Percentiles rank a stretch among this genome's conserved stretches.
These are phyloP conservation scores for Xylariaceae sp. DNA, from an alignment of 2,329 filamentous ascomycete species.

Conservation along the genomic window DNA sequence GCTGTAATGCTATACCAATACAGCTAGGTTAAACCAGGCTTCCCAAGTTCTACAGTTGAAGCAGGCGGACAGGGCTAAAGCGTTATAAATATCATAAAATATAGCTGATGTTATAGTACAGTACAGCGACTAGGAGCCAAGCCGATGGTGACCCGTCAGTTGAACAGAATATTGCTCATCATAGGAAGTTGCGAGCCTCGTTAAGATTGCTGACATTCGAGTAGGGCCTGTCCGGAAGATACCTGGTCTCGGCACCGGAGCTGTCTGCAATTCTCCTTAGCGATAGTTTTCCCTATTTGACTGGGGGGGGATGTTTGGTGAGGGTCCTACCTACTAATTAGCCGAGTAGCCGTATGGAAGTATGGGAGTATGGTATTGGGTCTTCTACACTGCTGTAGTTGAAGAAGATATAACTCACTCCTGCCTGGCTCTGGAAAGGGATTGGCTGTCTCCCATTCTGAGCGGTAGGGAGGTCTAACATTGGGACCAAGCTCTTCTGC, in stretches of 20 bases:
- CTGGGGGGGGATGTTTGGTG: too few relatives aligned
- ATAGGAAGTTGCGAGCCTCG: too few relatives aligned
- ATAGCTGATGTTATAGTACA: too few relatives aligned
- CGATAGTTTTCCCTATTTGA: too few relatives aligned
- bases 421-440: neutral
- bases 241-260: neutral
- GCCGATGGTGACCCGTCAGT: too few relatives aligned
- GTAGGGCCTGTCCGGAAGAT: neutral
- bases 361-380: neutral
- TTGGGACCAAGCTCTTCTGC: neutral
- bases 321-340: too few relatives aligned
- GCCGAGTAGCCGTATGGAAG: neutral
- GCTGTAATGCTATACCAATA: neutral
- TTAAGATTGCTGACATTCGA: neutral
- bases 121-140: too few relatives aligned
- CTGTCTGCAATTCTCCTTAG: neutral
- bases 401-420: neutral
- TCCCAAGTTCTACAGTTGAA: neutral
- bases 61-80: too few relatives aligned
- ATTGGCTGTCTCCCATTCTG: too few relatives aligned
- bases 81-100: too few relatives aligned
- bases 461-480: neutral
- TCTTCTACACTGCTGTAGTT: neutral
- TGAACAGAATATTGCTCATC: too few relatives aligned
- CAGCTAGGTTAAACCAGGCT: neutral